These are phyloP conservation scores for Penicillium sp. DNA, from an alignment of 2,329 filamentous ascomycete genomes.

Conservation along the genomic window DNA sequence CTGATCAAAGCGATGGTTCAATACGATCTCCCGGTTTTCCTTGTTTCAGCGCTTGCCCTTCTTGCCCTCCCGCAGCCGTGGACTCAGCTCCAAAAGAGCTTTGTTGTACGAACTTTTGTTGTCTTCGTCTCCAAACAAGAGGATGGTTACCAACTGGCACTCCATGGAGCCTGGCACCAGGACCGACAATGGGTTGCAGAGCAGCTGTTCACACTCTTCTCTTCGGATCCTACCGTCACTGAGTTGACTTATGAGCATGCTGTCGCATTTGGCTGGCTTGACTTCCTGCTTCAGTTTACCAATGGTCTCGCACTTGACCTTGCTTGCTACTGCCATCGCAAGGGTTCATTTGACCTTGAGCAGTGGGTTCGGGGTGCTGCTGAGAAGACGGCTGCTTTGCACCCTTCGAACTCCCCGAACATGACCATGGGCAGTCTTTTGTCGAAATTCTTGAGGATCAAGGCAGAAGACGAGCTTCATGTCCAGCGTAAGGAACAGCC, in stretches of 20 bases:
- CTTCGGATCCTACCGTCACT: conserved; percentile 65
- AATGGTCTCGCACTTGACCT: conserved; percentile 87
- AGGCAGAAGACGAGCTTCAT: conserved; percentile 75
- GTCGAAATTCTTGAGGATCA: conserved; percentile 77
- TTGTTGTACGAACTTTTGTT: conserved; percentile 61
- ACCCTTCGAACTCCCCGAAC: conserved; percentile 42
- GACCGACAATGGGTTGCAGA: conserved; percentile 83
- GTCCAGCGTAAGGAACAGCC: conserved; percentile 69
- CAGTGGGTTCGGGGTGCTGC: conserved; percentile 75
- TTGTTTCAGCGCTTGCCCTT: conserved; percentile 49
- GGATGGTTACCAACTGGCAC: conserved; percentile 78
- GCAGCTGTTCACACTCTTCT: conserved; percentile 74
- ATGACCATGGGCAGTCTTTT: conserved; percentile 69
- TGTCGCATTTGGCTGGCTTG: conserved; percentile 77
- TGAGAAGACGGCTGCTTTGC: conserved; percentile 41
- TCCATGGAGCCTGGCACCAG: conserved; percentile 88
- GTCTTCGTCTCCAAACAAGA: conserved; percentile 79
- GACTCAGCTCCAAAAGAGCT: conserved; percentile 48
- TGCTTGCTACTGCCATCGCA: conserved; percentile 78
- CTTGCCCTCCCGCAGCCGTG: conserved; percentile 50
- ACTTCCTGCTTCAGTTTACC: conserved; percentile 72
- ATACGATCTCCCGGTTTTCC: conserved; percentile 49
- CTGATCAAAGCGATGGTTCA: conserved; percentile 63
- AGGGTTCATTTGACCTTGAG: conserved; percentile 74
- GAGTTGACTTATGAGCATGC: conserved; percentile 75